Evolutionary conservation across 345 rosid genomes (phyloP).

Genomic region (Sonneratia caseolaris): DNA sequence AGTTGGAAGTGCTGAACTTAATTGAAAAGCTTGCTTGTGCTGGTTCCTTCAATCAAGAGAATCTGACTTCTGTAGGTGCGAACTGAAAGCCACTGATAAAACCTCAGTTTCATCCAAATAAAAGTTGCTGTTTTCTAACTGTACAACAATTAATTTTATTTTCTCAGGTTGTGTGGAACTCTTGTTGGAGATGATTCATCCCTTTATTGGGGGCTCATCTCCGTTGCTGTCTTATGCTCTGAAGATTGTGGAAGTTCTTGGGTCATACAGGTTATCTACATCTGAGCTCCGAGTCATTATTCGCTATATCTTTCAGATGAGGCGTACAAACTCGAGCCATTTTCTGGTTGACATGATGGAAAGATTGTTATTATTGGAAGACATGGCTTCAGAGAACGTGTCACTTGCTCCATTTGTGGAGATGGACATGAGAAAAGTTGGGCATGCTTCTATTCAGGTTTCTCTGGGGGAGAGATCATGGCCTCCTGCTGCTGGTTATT

Average conservation of each 20-base stretch:
- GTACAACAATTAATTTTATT: slow-evolving; percentile 9
- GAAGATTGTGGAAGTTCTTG: slow-evolving; percentile 95
- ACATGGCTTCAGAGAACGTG: slow-evolving; percentile 64
- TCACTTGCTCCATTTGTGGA: slow-evolving; percentile 90
- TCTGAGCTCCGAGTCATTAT: slow-evolving; percentile 80
- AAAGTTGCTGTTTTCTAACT: slow-evolving; percentile 15
- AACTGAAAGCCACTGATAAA: slow-evolving; percentile 11
- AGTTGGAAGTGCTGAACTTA: slow-evolving; percentile 72
- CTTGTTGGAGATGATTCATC: slow-evolving; percentile 77
- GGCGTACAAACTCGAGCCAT: slow-evolving; percentile 65
- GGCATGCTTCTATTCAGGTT: slow-evolving; percentile 95
- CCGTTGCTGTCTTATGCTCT: slow-evolving; percentile 64
- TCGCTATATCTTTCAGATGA: slow-evolving; percentile 80
- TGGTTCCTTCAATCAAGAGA: slow-evolving; percentile 90
- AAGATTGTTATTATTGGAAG: slow-evolving; percentile 79
- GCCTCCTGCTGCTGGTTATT: slow-evolving; percentile 99
- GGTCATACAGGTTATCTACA: slow-evolving; percentile 95
- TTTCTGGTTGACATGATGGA: slow-evolving; percentile 89
- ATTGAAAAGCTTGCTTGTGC: slow-evolving; percentile 78
- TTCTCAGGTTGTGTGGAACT: slow-evolving; percentile 85
- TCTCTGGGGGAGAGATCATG: slow-evolving; percentile 99
- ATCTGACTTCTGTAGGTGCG: slow-evolving; percentile 88
- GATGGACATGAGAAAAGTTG: slow-evolving; percentile 94
- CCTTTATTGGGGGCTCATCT: slow-evolving; percentile 83
- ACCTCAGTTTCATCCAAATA: slow-evolving; percentile 6